phyloP scores from a whole-genome alignment of 495 filamentous ascomycete species.

The Trichoderma virens region DNA sequence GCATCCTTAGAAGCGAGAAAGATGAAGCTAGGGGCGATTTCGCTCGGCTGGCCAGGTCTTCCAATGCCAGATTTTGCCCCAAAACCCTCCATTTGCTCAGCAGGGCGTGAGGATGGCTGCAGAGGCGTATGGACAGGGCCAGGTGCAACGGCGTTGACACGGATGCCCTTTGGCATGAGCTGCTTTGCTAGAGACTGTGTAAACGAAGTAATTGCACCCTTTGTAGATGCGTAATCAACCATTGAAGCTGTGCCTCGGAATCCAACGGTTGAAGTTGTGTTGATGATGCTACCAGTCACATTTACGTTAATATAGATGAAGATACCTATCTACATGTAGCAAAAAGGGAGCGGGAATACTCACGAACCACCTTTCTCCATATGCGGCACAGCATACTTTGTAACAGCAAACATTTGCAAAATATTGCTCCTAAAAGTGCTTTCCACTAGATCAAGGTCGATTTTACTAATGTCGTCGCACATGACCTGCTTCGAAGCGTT shows the following conservation, averaged over 20 bases:
- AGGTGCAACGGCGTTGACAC: slow-evolving; percentile 56
- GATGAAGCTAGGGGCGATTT: slow-evolving; percentile 56
- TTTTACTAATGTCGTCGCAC: slow-evolving; percentile 44
- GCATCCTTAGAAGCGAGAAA: slow-evolving; percentile 52
- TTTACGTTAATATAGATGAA: neutral
- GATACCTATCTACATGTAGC: neutral
- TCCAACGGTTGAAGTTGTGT: slow-evolving; percentile 47
- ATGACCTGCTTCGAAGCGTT: slow-evolving; percentile 52
- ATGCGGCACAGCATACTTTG: slow-evolving; percentile 51
- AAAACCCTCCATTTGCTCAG: slow-evolving; percentile 48
- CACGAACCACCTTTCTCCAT: slow-evolving; percentile 45
- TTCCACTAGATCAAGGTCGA: slow-evolving; percentile 40
- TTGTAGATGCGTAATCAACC: slow-evolving; percentile 54
- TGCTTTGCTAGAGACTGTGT: slow-evolving; percentile 49
- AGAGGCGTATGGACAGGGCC: slow-evolving; percentile 54
- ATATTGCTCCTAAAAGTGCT: slow-evolving; percentile 52
- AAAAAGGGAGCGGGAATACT: neutral
- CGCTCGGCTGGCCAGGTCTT: slow-evolving; percentile 51
- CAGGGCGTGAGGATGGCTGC: slow-evolving; percentile 43
- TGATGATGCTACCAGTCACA: slow-evolving; percentile 45
- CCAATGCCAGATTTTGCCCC: slow-evolving; percentile 38
- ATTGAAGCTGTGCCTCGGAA: slow-evolving; percentile 46
- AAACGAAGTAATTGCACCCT: slow-evolving; percentile 56
- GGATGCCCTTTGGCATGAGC: slow-evolving; percentile 50
- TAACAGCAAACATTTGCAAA: slow-evolving; percentile 53